Base-by-base conservation (phyloP, 306 rosid species). In the Crataegus laevigata region DNA sequence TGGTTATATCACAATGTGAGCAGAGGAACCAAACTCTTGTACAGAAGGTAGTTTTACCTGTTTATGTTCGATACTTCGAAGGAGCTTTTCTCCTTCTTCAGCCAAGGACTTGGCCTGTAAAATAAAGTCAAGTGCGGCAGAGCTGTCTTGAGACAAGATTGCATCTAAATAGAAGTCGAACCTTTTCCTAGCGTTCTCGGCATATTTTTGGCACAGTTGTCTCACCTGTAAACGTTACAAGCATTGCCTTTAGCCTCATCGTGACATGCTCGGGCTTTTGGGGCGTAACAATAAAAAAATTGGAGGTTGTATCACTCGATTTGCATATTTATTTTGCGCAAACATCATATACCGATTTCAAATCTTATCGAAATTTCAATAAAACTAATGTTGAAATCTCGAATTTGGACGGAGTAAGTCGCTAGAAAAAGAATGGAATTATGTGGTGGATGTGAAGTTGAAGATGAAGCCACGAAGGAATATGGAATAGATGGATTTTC, bases 51-150 rank as follows among this genome's bases (percentile, higher is more conserved):
- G 60, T 79, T n/a, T 76, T 83, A 93, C 98, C 87, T 69, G 52
- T 61, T 83, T 85, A 6, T 73, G 52, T 77, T 43, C 62, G 32
- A 88, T 79, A 42, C 75, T 54, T 15, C 32, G 85, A 26, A 84
- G 88, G 78, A 86, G 86, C 78, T 83, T 84, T 65, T 79, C 84
- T 81, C 87, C 96, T 67, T 59, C 63, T 73, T 62, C 38, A 52
- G 91, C 80, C 38, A 91, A 88, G 76, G 74, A 81, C 65, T 80
- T 86, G 12, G 89, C 85, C 83, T 75, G 82, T 51, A 77, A 78
- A 71, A 81, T 58, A 42, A 62, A 77, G 40, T 68, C 86, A 54
- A 50, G 65, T 18, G 81, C 85, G 54, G 80, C 74, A 74, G 81
- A 42, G 29, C 66, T 79, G 69, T 79, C 80, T 71, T 81, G 71